These are phyloP conservation scores for Tubosaeta brunneosetosa DNA, from an alignment of 768 basidiomycete species.

Conservation along the genomic window DNA sequence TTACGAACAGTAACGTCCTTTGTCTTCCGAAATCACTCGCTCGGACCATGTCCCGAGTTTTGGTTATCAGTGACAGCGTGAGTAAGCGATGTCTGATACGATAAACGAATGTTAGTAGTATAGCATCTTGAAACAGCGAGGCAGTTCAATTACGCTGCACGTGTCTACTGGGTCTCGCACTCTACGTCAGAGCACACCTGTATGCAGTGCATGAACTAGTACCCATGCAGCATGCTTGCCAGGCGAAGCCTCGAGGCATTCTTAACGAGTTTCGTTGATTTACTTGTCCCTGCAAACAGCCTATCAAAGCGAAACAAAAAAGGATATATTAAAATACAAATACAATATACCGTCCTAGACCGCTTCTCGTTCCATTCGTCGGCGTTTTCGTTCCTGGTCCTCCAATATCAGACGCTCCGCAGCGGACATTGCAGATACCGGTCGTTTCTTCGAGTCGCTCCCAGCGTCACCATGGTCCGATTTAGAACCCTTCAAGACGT, in stretches of 20 bases:
- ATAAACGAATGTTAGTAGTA: too few relatives aligned
- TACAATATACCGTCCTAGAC: slow-evolving; percentile 6
- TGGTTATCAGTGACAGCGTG: neutral
- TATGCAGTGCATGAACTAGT: neutral
- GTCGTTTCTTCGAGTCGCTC: slow-evolving; percentile 52
- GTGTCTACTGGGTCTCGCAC: neutral
- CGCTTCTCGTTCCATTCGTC: slow-evolving; percentile 59
- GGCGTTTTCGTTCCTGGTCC: slow-evolving; percentile 85
- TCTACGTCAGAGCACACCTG: too few relatives aligned
- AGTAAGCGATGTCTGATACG: neutral
- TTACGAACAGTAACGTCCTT: neutral
- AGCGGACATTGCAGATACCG: slow-evolving; percentile 65
- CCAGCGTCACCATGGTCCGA: slow-evolving; percentile 27
- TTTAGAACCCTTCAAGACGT: slow-evolving; percentile 61
- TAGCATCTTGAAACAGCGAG: too few relatives aligned
- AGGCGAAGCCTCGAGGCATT: neutral
- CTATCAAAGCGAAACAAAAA: neutral
- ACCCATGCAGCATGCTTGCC: too few relatives aligned
- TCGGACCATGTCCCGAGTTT: neutral
- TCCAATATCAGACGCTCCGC: slow-evolving; percentile 85
- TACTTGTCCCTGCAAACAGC: neutral
- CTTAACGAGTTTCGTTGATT: too few relatives aligned
- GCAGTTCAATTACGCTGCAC: neutral
- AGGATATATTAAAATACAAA: slow-evolving; percentile 5
- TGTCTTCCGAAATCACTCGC: neutral